Evolutionary conservation across 495 filamentous ascomycete genomes (phyloP).

Genomic region (Xylaria bambusicola): DNA sequence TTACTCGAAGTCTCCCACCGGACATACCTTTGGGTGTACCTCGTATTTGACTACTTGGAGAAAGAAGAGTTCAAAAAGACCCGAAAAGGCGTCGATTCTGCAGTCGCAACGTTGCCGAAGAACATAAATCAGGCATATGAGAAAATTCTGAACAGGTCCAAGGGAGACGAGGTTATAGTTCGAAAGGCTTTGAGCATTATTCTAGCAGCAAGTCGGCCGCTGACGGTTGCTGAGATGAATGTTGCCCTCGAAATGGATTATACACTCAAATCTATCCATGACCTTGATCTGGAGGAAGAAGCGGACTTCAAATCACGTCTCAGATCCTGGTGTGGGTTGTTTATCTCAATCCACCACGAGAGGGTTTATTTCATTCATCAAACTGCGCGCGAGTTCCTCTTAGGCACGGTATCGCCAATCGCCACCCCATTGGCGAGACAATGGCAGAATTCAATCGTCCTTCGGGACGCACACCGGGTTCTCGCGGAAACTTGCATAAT

Average conservation of each 20-base stretch:
- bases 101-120: conserved; percentile 32
- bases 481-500: conserved; percentile 37
- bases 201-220: conserved; percentile 39
- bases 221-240: conserved; percentile 45
- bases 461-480: conserved; percentile 30
- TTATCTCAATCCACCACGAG: conserved; percentile 36
- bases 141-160: conserved; percentile 36
- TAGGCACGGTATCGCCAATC: conserved; percentile 9
- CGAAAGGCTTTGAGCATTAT: conserved; percentile 42
- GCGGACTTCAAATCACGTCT: conserved; percentile 29
- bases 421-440: conserved; percentile 4
- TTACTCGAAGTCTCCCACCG: conserved; percentile 33
- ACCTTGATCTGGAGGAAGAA: conserved; percentile 24
- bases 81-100: conserved; percentile 22
- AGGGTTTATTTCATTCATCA: conserved; percentile 48
- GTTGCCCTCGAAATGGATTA: conserved; percentile 35
- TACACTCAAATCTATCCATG: conserved; percentile 22
- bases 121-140: conserved; percentile 46
- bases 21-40: conserved; percentile 43
- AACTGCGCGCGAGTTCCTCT: conserved; percentile 44
- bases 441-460: conserved; percentile 30
- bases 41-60: conserved; percentile 35
- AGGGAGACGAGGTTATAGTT: conserved; percentile 26
- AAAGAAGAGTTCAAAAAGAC: conserved; percentile 23
- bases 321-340: conserved; percentile 42